Base-by-base conservation (phyloP, 306 rosid species). In the Vigna angularis region DNA sequence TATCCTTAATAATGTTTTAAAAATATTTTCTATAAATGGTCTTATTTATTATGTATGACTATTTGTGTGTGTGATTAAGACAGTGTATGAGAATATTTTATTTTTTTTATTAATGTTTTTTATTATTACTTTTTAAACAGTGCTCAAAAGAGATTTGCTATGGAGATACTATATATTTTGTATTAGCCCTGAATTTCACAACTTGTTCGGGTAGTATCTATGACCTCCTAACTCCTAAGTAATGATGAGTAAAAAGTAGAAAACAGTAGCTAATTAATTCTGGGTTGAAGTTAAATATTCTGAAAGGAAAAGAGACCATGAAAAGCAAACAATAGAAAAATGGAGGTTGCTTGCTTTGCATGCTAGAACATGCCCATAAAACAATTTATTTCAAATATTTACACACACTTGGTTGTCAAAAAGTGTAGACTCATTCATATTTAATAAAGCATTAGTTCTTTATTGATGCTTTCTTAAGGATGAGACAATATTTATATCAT, bases 271-370 rank as follows among this genome's bases (percentile, higher is more conserved):
- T 14, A 70, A 26, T 65, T 70, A 70, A 26, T 65, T 70, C 50
- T 30, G 9, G 34, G 78, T 18, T 75, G 55, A 70, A 52, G 63
- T 63, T 75, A 59, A 75, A 70, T 49, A 70, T 69, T 69, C 51
- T 38, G 24, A 48, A 44, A 66, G 52, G 47, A 67, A 74, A 42
- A 16, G 47, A 83, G 34, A 40, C 50, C 40, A 18, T 20, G 44
- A 11, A 74, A 61, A 74, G 57, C 66, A 45, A 30, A 56, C 2
- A 67, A 79, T 65, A 78, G 47, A 50, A 24, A 73, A 66, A 38
- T 18, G 47, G 20, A 65, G 78, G 64, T 58, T 51, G 78, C 63
- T 73, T 61, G 58, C 63, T 73, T 78, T 78, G 67, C 49, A 57
- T 66, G 76, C 64, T 28, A 63, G 75, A 62, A 45, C 47, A 58